Evolutionary conservation across 129 eudicot species (phyloP).

Genomic region (Oenanthe sinensis): DNA sequence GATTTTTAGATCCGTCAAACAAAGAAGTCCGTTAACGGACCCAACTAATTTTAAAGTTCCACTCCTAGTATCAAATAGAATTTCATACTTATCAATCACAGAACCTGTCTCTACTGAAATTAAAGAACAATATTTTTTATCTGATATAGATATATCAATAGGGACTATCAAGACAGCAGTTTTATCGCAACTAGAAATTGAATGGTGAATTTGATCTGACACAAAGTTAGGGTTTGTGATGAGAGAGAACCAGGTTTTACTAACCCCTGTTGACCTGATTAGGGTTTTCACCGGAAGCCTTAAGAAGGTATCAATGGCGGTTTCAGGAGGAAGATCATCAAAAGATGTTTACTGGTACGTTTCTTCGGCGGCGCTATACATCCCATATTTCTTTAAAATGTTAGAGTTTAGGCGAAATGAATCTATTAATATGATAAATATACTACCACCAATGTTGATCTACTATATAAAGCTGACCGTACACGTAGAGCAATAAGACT

Average conservation of each 20-base stretch:
- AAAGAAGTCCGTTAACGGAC: not conserved
- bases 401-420: not conserved
- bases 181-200: not conserved
- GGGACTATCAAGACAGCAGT: not conserved
- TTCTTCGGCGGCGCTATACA: not conserved
- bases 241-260: not conserved
- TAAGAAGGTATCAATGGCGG: not conserved
- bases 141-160: not conserved
- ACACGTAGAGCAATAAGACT: not conserved
- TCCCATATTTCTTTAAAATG: no score
- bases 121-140: not conserved
- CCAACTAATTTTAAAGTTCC: not conserved
- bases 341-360: not conserved
- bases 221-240: not conserved
- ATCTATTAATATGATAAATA: no score
- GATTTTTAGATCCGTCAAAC: not conserved
- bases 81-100: not conserved
- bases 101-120: not conserved
- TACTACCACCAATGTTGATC: not conserved
- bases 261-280: not conserved
- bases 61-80: not conserved
- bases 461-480: not conserved
- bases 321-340: not conserved
- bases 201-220: not conserved
- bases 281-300: constrained; percentile 1